These are phyloP conservation scores for Volvox reticuliferus DNA, from an alignment of 139 green algal species.

Conservation along the genomic window DNA sequence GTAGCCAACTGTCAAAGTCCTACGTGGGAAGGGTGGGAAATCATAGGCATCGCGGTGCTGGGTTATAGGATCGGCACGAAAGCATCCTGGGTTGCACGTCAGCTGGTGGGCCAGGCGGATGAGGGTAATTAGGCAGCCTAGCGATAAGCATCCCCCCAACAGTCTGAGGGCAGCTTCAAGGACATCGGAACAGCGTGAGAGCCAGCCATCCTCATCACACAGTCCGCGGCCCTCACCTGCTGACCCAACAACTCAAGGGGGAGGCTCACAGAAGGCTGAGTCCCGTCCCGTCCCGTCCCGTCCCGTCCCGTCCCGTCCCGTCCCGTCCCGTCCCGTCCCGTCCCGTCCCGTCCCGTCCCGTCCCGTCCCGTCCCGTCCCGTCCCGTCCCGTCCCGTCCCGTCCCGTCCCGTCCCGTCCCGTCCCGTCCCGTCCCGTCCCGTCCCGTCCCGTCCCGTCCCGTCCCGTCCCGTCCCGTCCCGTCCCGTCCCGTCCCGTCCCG, in stretches of 20 bases:
- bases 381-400: not conserved
- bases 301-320: not conserved
- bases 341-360: not conserved
- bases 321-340: not conserved
- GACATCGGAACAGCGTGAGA: too few species aligned
- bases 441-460: not conserved
- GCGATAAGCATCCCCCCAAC: too few species aligned
- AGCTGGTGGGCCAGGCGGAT: too few species aligned
- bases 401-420: not conserved
- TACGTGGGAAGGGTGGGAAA: not conserved
- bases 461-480: not conserved
- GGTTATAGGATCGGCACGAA: not conserved
- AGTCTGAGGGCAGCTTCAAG: too few species aligned
- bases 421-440: not conserved
- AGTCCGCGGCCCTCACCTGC: too few species aligned
- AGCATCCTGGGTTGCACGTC: too few species aligned
- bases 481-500: too few species aligned
- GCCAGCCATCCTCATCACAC: too few species aligned
- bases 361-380: not conserved
- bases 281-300: not conserved
- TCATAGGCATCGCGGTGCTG: not conserved
- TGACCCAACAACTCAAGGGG: too few species aligned
- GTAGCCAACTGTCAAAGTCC: slow-evolving; percentile 69
- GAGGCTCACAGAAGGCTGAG: too few species aligned
- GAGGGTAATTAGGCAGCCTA: too few species aligned